phyloP scores from a whole-genome alignment of 75 land plant species.

The Gnetum montanum region DNA sequence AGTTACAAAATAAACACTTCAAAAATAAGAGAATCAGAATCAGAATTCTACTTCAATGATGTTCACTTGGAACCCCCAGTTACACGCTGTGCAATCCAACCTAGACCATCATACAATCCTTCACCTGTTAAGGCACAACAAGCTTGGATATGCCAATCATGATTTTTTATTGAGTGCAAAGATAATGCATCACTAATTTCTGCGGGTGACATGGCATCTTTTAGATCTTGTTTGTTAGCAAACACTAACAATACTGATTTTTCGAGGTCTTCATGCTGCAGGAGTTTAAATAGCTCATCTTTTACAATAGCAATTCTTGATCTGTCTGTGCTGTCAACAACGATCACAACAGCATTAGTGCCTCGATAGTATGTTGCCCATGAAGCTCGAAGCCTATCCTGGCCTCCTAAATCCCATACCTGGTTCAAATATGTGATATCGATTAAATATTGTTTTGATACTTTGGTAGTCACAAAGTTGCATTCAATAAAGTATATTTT shows the following conservation, averaged over 20 bases:
- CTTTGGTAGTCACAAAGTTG: too few relatives aligned
- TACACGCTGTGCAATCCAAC: slow-evolving; percentile 91
- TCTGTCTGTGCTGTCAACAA: slow-evolving; percentile 92
- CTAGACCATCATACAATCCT: slow-evolving; percentile 87
- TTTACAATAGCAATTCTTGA: slow-evolving; percentile 84
- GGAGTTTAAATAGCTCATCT: slow-evolving; percentile 83
- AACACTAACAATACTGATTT: slow-evolving; percentile 76
- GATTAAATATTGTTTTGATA: too few relatives aligned
- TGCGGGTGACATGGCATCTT: slow-evolving; percentile 96
- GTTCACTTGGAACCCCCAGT: slow-evolving; percentile 32
- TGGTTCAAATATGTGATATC: slow-evolving; percentile 16
- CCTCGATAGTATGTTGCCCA: slow-evolving; percentile 98
- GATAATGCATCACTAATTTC: slow-evolving; percentile 95
- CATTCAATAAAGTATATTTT: too few relatives aligned
- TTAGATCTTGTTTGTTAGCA: slow-evolving; percentile 96
- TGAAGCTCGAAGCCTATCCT: slow-evolving; percentile 81
- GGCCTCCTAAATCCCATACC: slow-evolving; percentile 99
- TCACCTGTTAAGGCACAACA: slow-evolving; percentile 94
- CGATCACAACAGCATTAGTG: slow-evolving; percentile 83
- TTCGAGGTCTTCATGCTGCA: slow-evolving; percentile 84
- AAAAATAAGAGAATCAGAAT: too few relatives aligned
- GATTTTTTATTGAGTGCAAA: slow-evolving; percentile 86
- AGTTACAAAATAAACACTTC: too few relatives aligned
- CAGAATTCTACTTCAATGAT: too few relatives aligned
- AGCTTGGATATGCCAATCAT: slow-evolving; percentile 98